phyloP scores from a whole-genome alignment of 495 filamentous ascomycete genomes.

The Darksidea phi region DNA sequence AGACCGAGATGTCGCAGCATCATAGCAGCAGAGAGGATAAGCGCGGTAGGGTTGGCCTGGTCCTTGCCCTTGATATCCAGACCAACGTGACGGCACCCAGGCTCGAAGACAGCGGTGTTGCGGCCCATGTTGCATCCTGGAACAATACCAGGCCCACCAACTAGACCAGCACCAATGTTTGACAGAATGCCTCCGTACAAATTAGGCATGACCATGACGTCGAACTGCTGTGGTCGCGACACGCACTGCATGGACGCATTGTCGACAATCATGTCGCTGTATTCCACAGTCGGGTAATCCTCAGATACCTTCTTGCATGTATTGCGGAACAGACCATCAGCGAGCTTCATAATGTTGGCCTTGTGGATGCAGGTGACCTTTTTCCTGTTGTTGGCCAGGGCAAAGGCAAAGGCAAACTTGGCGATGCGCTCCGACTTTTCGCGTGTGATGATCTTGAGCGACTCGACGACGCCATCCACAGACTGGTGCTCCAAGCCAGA shows the following conservation, averaged over 20 bases:
- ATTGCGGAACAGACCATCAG: slow-evolving; percentile 95
- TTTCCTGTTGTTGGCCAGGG: slow-evolving; percentile 94
- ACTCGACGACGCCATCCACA: slow-evolving; percentile 94
- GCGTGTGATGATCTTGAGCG: slow-evolving; percentile 98
- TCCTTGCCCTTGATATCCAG: slow-evolving; percentile 99
- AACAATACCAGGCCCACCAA: slow-evolving; percentile 94
- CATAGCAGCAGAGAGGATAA: slow-evolving; percentile 94
- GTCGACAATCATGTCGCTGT: slow-evolving; percentile 99
- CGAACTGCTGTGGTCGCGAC: slow-evolving; percentile 92
- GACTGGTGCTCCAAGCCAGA: slow-evolving; percentile 98
- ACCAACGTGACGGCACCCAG: slow-evolving; percentile 96
- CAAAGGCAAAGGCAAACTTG: slow-evolving; percentile 97
- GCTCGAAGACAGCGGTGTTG: slow-evolving; percentile 97
- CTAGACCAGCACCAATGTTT: slow-evolving; percentile 97
- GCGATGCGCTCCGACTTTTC: slow-evolving; percentile 98
- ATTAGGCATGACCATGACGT: slow-evolving; percentile 99
- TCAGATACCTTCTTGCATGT: slow-evolving; percentile 91
- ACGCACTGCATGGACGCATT: slow-evolving; percentile 99
- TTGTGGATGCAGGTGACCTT: slow-evolving; percentile 99
- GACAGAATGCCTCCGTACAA: slow-evolving; percentile 98
- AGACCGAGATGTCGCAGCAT: slow-evolving; percentile 92
- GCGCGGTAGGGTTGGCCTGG: slow-evolving; percentile 95
- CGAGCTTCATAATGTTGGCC: slow-evolving; percentile 99
- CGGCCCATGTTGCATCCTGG: slow-evolving; percentile 99
- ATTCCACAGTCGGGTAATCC: slow-evolving; percentile 89